Conservation (phyloP, 2,329 filamentous ascomycete genomes). For the Curvularia sp. region DNA sequence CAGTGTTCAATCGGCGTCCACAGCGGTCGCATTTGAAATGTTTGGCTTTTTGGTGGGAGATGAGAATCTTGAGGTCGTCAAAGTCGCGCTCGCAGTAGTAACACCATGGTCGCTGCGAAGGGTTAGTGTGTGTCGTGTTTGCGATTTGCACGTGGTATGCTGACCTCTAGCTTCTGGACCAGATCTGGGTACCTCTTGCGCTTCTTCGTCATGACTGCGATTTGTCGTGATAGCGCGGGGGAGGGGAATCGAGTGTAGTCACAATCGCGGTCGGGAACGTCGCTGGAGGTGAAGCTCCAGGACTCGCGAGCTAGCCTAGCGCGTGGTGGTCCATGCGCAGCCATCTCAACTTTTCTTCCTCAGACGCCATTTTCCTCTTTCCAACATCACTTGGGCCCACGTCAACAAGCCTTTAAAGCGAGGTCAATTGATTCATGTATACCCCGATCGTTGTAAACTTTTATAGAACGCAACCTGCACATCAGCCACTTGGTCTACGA, state of each 20-base stretch:
- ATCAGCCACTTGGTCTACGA: constrained; percentile 57
- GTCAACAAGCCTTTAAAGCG: constrained; percentile 6
- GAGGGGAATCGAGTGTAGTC: neutral
- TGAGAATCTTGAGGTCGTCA: constrained; percentile 94
- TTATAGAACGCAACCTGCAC: constrained; percentile 41
- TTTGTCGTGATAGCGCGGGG: constrained; percentile 2
- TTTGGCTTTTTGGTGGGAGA: constrained; percentile 98
- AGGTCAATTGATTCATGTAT: neutral
- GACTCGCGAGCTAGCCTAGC: constrained; percentile 28
- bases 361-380: constrained; percentile 7
- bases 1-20: constrained; percentile 86
- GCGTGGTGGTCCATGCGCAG: constrained; percentile 20
- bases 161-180: constrained; percentile 76
- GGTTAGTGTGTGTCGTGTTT: constrained; percentile 5
- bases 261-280: constrained; percentile 13
- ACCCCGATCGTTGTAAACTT: neutral
- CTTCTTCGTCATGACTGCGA: constrained; percentile 67
- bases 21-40: constrained; percentile 98
- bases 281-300: constrained; percentile 26
- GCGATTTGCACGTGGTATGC: neutral
- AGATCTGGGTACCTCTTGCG: constrained; percentile 85
- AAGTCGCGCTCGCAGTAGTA: constrained; percentile 99
- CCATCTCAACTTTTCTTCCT: constrained; percentile 24
- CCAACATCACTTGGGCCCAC: constrained; percentile 12
- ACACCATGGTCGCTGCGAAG: constrained; percentile 77